Base-by-base conservation (phyloP, 1,284 basidiomycete genomes). In the Paramarasmius palmivorus region DNA sequence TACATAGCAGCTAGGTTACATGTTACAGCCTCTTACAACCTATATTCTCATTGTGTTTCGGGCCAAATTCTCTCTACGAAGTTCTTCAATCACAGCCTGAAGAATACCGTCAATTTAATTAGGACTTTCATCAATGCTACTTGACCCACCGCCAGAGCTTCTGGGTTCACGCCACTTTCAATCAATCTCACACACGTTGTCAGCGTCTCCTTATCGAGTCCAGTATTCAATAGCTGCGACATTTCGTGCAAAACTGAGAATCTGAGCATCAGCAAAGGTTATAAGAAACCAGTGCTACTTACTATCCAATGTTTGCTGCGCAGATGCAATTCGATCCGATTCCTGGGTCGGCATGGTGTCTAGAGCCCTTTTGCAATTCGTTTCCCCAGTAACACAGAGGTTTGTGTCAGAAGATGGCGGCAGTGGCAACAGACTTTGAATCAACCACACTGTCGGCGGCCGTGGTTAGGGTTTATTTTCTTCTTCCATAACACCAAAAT, bases 131-230 rank as follows among this genome's bases (percentile, higher is more conserved):
- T 41, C 40, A 26, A 79, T 32, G 29, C 29, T n/a, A 32, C 29
- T 32, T 32, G 29, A 32, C 86, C 58, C 65, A 93, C 92, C 60
- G 92, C 92, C 48, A 94, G 75, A 2, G 92, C 92, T 63, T 93
- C 90, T 4, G 92, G 88, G 63, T 92, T 92, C 38, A 89, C 88
- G 5, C 92, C 92, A 58, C 82, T 85, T 67, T 94, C 92, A 63
- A 94, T 90, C 82, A 94, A 83, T 54, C 83, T 80, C 15, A 93
- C 82, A 65, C 91, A 93, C 6, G 86, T 91, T 22, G 86, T 87
- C 14, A 94, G 79, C 2, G 90, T 92, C 62, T 92, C 88, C 59
- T 86, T 87, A 70, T 92, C 89, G 25, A 94, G 78, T 50, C 86
- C 82, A 0, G 92, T 92, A 63, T 92, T 90, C 55, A 94, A 70